phyloP scores from a whole-genome alignment of 495 filamentous ascomycete genomes.

The Talaromyces liani region DNA sequence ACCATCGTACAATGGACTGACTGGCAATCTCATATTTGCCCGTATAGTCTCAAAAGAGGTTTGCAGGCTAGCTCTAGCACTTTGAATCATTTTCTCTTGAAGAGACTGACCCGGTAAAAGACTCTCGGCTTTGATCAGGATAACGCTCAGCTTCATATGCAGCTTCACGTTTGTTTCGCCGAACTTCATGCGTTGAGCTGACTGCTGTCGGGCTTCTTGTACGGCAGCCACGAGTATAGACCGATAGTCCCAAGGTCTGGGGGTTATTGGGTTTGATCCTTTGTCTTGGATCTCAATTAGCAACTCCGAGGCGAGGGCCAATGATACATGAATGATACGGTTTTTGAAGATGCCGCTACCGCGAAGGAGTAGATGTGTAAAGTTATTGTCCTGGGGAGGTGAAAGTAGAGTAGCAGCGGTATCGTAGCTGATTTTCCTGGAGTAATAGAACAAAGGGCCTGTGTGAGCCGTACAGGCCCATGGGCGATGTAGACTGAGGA shows the following conservation, averaged over 20 bases:
- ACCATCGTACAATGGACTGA: not conserved
- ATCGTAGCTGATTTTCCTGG: not conserved
- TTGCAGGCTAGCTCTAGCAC: not conserved
- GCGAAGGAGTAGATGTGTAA: not conserved
- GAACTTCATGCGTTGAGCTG: not conserved
- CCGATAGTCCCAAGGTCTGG: not conserved
- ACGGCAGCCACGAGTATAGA: not conserved
- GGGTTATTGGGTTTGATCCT: not conserved
- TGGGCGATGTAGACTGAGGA: not conserved
- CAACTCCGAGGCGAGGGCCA: not conserved
- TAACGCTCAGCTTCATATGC: not conserved
- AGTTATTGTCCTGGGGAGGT: not conserved
- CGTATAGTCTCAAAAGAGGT: not conserved
- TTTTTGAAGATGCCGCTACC: not conserved
- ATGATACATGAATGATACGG: not conserved
- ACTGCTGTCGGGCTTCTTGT: not conserved
- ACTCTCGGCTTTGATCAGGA: not conserved
- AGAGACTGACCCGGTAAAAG: not conserved
- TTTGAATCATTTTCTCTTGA: not conserved
- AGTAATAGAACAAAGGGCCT: not conserved
- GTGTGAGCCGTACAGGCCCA: not conserved
- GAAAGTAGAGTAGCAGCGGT: not conserved
- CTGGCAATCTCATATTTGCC: not conserved
- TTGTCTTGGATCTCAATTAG: not conserved
- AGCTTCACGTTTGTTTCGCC: slow-evolving; percentile 3